These are phyloP conservation scores for Endothia cerciana DNA, from an alignment of 2,329 filamentous ascomycete species.

Conservation along the genomic window DNA sequence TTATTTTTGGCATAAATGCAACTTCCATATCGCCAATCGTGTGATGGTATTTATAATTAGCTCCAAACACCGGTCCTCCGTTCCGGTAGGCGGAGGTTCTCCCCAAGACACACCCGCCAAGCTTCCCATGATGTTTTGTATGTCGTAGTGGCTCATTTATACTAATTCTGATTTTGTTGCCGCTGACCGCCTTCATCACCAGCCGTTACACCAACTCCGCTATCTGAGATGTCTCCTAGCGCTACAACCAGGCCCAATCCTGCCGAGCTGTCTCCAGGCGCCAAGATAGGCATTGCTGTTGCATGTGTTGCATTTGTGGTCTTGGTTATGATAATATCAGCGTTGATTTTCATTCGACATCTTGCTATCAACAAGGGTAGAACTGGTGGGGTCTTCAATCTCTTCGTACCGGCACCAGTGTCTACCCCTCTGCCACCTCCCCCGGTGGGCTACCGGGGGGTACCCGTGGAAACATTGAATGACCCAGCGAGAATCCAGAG, in stretches of 20 bases:
- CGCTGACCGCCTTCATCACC: not conserved
- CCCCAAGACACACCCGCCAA: not conserved
- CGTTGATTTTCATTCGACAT: not conserved
- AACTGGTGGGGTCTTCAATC: not conserved
- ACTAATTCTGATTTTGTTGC: not conserved
- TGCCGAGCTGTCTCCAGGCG: not conserved
- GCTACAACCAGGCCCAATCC: not conserved
- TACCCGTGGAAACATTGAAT: not conserved
- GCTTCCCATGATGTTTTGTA: not conserved
- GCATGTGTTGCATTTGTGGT: not conserved
- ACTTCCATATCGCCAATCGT: not conserved
- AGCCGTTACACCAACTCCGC: conserved; percentile 4
- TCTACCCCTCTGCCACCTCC: not conserved
- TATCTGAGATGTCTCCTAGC: not conserved
- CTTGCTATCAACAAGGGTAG: conserved; percentile 4
- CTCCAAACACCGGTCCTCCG: not conserved
- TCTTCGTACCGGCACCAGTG: conserved; percentile 5
- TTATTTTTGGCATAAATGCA: no score
- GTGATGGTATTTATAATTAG: not conserved
- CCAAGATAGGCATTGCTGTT: conserved; percentile 1
- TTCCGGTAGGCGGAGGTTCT: not conserved
- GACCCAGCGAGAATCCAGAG: not conserved
- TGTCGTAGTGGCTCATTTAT: not conserved
- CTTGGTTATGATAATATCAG: not conserved
- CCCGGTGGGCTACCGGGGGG: conserved; percentile 6